A percentile compares a stretch with the other conserved stretches of the same genome.
Conservation (phyloP, 352 stramenopile genomes). For the Phytophthora tentaculata region DNA sequence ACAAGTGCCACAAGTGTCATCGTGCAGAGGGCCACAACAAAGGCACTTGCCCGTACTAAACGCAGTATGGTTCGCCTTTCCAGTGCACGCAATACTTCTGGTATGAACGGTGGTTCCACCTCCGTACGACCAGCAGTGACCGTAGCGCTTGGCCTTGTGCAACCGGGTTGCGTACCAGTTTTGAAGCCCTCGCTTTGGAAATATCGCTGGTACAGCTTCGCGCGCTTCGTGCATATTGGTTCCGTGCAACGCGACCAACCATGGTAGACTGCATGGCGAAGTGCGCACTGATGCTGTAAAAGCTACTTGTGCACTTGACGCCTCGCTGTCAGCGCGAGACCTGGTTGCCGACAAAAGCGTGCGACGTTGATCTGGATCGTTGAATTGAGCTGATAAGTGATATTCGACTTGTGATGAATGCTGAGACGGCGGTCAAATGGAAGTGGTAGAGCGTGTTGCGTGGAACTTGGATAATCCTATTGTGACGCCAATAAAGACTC, state of each 20-base stretch:
- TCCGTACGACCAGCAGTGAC: slow-evolving; percentile 75
- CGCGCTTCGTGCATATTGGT: slow-evolving; percentile 56
- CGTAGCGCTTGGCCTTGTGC: slow-evolving; percentile 68
- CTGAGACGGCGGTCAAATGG: neutral
- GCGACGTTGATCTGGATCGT: slow-evolving; percentile 18
- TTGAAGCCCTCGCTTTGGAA: slow-evolving; percentile 78
- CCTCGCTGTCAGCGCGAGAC: slow-evolving; percentile 5
- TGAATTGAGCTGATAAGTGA: slow-evolving; percentile 54
- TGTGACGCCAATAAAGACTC: too few species aligned
- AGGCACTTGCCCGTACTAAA: slow-evolving; percentile 52
- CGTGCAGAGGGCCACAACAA: slow-evolving; percentile 64
- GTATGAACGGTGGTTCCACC: slow-evolving; percentile 64
- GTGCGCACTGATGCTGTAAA: slow-evolving; percentile 2
- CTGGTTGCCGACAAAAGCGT: slow-evolving; percentile 19
- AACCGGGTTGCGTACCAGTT: slow-evolving; percentile 59
- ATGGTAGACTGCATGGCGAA: slow-evolving; percentile 36
- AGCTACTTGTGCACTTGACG: slow-evolving; percentile 19
- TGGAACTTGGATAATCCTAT: too few species aligned
- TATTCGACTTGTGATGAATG: slow-evolving; percentile 51
- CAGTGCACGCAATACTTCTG: too few species aligned
- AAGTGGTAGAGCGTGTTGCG: neutral
- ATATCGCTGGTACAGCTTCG: slow-evolving; percentile 69
- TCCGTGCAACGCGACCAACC: slow-evolving; percentile 55
- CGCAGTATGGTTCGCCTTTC: slow-evolving; percentile 22
- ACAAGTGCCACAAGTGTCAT: slow-evolving; percentile 58